These are phyloP conservation scores for Leptographium procerum DNA, from an alignment of 2,329 filamentous ascomycete species.

Conservation along the genomic window DNA sequence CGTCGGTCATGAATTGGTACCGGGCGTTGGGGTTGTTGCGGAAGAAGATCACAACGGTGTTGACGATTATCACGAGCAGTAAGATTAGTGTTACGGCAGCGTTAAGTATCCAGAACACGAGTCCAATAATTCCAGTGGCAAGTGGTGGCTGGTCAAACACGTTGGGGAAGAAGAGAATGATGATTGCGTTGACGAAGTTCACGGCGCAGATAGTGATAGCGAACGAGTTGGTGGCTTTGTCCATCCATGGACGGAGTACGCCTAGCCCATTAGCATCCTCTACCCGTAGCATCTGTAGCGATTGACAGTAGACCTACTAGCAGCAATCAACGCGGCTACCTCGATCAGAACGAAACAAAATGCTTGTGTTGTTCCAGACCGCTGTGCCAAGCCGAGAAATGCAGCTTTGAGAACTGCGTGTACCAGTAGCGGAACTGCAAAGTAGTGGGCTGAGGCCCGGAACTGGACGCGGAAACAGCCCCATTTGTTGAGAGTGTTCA, in stretches of 20 bases:
- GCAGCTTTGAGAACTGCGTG: conserved; percentile 69
- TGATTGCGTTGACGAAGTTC: conserved; percentile 73
- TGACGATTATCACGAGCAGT: conserved; percentile 62
- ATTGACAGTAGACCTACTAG: conserved; percentile 28
- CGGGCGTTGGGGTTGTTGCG: conserved; percentile 78
- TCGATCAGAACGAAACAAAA: conserved; percentile 68
- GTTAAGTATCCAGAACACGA: conserved; percentile 72
- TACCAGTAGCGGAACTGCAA: conserved; percentile 59
- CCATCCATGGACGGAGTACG: conserved; percentile 78
- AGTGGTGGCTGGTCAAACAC: conserved; percentile 67
- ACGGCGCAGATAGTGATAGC: conserved; percentile 72
- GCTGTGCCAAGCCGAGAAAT: conserved; percentile 67
- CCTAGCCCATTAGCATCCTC: conserved; percentile 23
- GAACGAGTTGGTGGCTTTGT: conserved; percentile 83
- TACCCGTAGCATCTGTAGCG: too few relatives aligned
- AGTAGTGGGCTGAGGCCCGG: conserved; percentile 79
- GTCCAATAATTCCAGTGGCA: conserved; percentile 70
- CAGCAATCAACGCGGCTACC: conserved; percentile 55
- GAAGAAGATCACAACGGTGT: conserved; percentile 52
- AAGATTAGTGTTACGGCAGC: conserved; percentile 65
- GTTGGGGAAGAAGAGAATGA: conserved; percentile 69
- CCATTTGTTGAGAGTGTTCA: conserved; percentile 76
- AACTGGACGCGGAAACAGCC: conserved; percentile 85
- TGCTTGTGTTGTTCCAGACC: conserved; percentile 55
- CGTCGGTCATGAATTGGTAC: conserved; percentile 81